Evolutionary conservation across 371 early-diverging fungal genomes (phyloP).

Genomic region (Mucor racemosus): DNA sequence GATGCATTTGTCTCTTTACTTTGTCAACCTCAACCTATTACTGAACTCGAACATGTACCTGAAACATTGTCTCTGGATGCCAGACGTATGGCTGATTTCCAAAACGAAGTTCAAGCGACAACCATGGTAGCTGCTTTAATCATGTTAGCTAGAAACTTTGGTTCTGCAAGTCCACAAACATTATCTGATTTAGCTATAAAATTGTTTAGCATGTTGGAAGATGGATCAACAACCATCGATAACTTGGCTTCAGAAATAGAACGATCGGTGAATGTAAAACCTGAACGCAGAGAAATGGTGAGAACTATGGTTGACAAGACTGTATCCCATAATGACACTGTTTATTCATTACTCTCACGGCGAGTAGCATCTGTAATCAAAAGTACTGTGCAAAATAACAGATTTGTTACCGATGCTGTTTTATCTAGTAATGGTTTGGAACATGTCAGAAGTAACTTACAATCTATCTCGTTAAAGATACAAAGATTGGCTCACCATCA

Average conservation of each 20-base stretch:
- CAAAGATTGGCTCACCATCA: constrained; percentile 63
- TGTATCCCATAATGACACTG: constrained; percentile 68
- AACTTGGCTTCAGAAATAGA: constrained; percentile 52
- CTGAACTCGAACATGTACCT: constrained; percentile 45
- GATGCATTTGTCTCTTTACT: constrained; percentile 69
- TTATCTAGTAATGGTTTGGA: constrained; percentile 69
- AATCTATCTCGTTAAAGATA: constrained; percentile 52
- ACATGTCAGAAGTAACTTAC: constrained; percentile 57
- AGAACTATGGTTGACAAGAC: constrained; percentile 76
- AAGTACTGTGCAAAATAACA: constrained; percentile 56
- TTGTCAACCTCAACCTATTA: constrained; percentile 33
- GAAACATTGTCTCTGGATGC: constrained; percentile 77
- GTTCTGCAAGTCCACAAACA: constrained; percentile 28
- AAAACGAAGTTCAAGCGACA: constrained; percentile 72
- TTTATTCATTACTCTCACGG: constrained; percentile 68
- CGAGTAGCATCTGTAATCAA: constrained; percentile 61
- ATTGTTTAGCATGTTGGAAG: constrained; percentile 60
- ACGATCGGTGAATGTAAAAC: constrained; percentile 22
- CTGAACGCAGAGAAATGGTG: constrained; percentile 55
- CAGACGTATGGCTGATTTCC: constrained; percentile 60
- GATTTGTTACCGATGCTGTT: constrained; percentile 47
- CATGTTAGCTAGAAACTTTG: constrained; percentile 72
- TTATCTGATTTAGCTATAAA: constrained; percentile 47
- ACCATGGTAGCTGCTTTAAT: constrained; percentile 69
- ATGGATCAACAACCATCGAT: constrained; percentile 56